Conservation (phyloP, 192 early-diverging fungal species). For the Rhizophagus sp. region DNA sequence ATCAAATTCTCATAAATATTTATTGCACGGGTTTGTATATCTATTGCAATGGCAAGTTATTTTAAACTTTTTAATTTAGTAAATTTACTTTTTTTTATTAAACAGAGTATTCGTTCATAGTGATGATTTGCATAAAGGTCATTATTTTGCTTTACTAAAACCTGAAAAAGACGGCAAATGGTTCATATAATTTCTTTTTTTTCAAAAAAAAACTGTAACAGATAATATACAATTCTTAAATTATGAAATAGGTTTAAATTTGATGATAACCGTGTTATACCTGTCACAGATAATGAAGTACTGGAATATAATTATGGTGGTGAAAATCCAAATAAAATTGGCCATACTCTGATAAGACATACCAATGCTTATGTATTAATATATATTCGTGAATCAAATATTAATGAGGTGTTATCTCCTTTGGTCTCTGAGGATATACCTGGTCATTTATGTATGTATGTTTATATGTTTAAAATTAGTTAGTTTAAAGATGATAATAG, state of each 20-base stretch:
- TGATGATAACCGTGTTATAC: slow-evolving; percentile 94
- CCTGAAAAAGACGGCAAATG: slow-evolving; percentile 79
- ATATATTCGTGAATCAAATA: slow-evolving; percentile 82
- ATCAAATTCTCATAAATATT: slow-evolving; percentile 71
- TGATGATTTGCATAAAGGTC: slow-evolving; percentile 90
- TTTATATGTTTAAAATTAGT: neutral
- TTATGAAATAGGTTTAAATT: slow-evolving; percentile 66
- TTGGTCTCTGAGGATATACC: slow-evolving; percentile 75
- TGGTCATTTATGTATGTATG: slow-evolving; percentile 64
- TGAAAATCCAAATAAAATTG: too few species aligned
- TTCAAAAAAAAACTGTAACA: too few species aligned
- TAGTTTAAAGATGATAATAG: too few species aligned
- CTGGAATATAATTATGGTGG: slow-evolving; percentile 96
- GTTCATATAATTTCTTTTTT: slow-evolving; percentile 34
- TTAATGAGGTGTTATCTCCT: slow-evolving; percentile 71
- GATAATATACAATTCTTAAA: too few species aligned
- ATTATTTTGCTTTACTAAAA: slow-evolving; percentile 91
- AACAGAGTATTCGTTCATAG: slow-evolving; percentile 90
- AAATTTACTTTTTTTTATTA: neutral
- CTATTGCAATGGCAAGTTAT: neutral
- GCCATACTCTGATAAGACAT: too few species aligned
- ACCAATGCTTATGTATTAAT: slow-evolving; percentile 99
- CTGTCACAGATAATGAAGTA: slow-evolving; percentile 76
- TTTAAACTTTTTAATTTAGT: too few species aligned
- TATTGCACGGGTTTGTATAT: slow-evolving; percentile 74